A percentile compares a stretch with the other conserved stretches of the same genome.
Conservation (phyloP, 495 filamentous ascomycete species). For the Extremus antarcticus region DNA sequence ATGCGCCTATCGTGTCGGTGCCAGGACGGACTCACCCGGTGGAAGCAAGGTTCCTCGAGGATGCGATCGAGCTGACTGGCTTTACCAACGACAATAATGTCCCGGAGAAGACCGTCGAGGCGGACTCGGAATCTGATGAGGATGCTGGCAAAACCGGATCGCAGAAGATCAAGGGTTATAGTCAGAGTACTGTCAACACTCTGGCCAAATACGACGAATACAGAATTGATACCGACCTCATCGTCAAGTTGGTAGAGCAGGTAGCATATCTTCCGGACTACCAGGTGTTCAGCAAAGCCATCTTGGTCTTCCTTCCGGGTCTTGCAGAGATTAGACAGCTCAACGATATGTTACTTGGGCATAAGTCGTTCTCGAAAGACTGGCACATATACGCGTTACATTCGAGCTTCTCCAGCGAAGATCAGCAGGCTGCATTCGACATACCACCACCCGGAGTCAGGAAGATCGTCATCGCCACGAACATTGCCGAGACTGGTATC, state of each 20-base stretch:
- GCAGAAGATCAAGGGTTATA: slow-evolving; percentile 55
- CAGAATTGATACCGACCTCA: slow-evolving; percentile 72
- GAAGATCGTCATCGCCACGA: slow-evolving; percentile 91
- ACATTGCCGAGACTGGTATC: slow-evolving; percentile 95
- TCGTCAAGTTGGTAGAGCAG: slow-evolving; percentile 59
- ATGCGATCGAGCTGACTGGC: slow-evolving; percentile 73
- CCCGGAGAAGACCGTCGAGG: slow-evolving; percentile 39
- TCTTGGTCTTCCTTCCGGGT: slow-evolving; percentile 88
- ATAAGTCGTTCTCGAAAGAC: slow-evolving; percentile 52
- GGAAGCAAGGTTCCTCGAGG: slow-evolving; percentile 74
- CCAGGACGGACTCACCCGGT: slow-evolving; percentile 93
- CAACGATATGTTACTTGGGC: slow-evolving; percentile 66
- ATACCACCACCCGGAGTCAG: slow-evolving; percentile 68
- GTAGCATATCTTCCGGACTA: slow-evolving; percentile 58
- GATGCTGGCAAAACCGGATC: slow-evolving; percentile 22
- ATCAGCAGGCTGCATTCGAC: slow-evolving; percentile 83
- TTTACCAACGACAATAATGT: slow-evolving; percentile 51
- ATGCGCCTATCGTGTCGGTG: slow-evolving; percentile 75
- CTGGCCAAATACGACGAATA: slow-evolving; percentile 74
- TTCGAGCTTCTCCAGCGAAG: slow-evolving; percentile 89
- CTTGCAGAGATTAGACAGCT: slow-evolving; percentile 84
- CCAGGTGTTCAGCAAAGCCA: slow-evolving; percentile 68
- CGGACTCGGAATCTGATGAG: slow-evolving; percentile 35
- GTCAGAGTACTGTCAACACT: slow-evolving; percentile 57
- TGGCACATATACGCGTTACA: slow-evolving; percentile 85